Evolutionary conservation across 2,329 filamentous ascomycete species (phyloP).

Genomic region (Botrytis squamosa): DNA sequence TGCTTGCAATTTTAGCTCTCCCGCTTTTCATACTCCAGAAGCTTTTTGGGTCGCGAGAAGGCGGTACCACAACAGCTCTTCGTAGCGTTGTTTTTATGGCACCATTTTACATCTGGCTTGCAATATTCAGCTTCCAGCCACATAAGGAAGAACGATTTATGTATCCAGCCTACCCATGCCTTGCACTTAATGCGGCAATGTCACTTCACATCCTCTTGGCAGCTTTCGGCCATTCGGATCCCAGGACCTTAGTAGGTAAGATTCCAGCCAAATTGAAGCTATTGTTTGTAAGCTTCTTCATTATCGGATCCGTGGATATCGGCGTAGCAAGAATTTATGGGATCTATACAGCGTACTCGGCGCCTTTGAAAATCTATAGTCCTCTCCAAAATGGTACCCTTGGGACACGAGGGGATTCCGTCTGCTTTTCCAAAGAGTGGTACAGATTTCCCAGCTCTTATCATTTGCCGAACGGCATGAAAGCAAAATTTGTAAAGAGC

Average conservation of each 20-base stretch:
- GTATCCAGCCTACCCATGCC: slow-evolving; percentile 91
- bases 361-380: slow-evolving; percentile 70
- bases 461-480: slow-evolving; percentile 79
- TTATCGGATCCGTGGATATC: slow-evolving; percentile 63
- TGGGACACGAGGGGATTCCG: slow-evolving; percentile 60
- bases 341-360: slow-evolving; percentile 77
- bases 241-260: slow-evolving; percentile 64
- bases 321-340: slow-evolving; percentile 73
- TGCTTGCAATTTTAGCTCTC: slow-evolving; percentile 70
- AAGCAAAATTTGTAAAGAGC: slow-evolving; percentile 85
- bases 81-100: slow-evolving; percentile 74
- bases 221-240: slow-evolving; percentile 69
- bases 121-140: slow-evolving; percentile 85
- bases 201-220: slow-evolving; percentile 77
- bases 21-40: slow-evolving; percentile 77
- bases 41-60: slow-evolving; percentile 55
- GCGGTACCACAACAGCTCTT: slow-evolving; percentile 63
- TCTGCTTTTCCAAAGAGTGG: slow-evolving; percentile 97
- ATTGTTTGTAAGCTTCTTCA: slow-evolving; percentile 54
- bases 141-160: slow-evolving; percentile 99
- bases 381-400: slow-evolving; percentile 59
- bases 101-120: slow-evolving; percentile 94
- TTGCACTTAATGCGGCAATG: slow-evolving; percentile 85
- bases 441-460: slow-evolving; percentile 95
- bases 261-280: slow-evolving; percentile 77